Evolutionary conservation across 108 stramenopile genomes (phyloP), one percentile per base, ranked within the genome.

Genomic region (Nitzschia putrida): DNA sequence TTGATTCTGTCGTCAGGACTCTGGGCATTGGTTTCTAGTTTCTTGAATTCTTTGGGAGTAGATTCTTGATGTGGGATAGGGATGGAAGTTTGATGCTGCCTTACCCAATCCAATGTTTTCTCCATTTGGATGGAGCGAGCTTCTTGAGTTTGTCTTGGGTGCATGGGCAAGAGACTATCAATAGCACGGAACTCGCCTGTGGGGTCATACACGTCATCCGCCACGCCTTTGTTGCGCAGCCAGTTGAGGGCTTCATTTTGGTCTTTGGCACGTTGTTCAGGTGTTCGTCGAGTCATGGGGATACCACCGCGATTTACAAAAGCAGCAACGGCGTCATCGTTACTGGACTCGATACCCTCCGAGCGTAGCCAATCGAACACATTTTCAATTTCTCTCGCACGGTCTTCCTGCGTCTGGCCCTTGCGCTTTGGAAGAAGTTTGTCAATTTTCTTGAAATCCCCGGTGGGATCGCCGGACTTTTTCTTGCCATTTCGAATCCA

Each of bases 361-460:
- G 10, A 44, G 10, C 72, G 57, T 18, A 79, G 20, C 78, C 78
- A 79, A 49, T 73, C 54, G 11, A 79, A 50, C 12, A 72, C 71
- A 66, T 26, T 64, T 57, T 72, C 72, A 49, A 79, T 73, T 7
- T 79, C 78, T 40, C 56, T 39, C 14, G 76, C 76, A 20, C 69
- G 60, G 45, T 73, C 72, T 57, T 73, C 72, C 6, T 41, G 21
- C 6, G 53, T 38, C 55, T 73, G 72, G 3, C 55, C 55, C 2
- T 51, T 60, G 3, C 49, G 42, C 42, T 29, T 55, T 8, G 72
- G 72, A 11, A 73, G 24, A 54, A 67, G 38, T 39, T 24, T 13
- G 24, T 74, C 58, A n/a, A 67, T 64, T 18, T 68, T 55, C 34
- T 68, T 73, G 64, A 79, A 73, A 25, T 69, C 64, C 42, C 57